These are phyloP conservation scores for Epichloe coenophiala DNA, from an alignment of 2,329 filamentous ascomycete species.

Conservation along the genomic window DNA sequence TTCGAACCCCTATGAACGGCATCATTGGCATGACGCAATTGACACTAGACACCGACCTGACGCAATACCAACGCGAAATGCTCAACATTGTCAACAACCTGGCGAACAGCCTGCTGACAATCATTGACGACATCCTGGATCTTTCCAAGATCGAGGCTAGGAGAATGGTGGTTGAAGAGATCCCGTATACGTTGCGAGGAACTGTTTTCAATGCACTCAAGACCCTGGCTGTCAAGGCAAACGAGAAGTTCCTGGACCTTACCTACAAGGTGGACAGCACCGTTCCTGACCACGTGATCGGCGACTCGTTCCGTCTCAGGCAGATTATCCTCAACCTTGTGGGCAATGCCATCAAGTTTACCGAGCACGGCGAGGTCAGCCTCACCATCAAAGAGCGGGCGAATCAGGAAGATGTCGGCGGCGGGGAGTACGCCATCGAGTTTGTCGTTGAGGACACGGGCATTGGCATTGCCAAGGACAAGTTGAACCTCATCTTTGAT, in stretches of 20 bases:
- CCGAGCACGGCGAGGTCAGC: constrained; percentile 90
- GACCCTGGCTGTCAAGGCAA: constrained; percentile 91
- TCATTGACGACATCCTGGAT: constrained; percentile 77
- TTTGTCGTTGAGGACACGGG: constrained; percentile 94
- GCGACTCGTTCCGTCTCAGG: constrained; percentile 88
- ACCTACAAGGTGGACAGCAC: constrained; percentile 89
- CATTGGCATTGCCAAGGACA: constrained; percentile 90
- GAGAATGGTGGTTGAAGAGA: constrained; percentile 96
- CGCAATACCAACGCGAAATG: constrained; percentile 94
- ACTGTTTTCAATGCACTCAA: constrained; percentile 97
- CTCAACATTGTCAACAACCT: constrained; percentile 95
- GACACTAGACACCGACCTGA: constrained; percentile 87
- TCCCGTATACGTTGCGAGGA: constrained; percentile 85
- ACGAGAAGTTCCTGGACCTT: constrained; percentile 85
- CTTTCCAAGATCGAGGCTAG: constrained; percentile 81
- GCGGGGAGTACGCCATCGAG: constrained; percentile 81
- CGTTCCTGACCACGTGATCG: constrained; percentile 88
- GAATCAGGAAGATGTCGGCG: constrained; percentile 47
- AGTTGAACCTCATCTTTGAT: constrained; percentile 94
- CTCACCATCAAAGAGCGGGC: constrained; percentile 67
- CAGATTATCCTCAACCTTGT: constrained; percentile 97
- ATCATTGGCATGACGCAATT: constrained; percentile 98
- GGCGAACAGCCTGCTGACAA: constrained; percentile 89
- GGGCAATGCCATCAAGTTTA: constrained; percentile 98
- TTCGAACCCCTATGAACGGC: constrained; percentile 92